phyloP scores from a whole-genome alignment of 1,284 basidiomycete genomes.

The Xerocomus minutiporus region DNA sequence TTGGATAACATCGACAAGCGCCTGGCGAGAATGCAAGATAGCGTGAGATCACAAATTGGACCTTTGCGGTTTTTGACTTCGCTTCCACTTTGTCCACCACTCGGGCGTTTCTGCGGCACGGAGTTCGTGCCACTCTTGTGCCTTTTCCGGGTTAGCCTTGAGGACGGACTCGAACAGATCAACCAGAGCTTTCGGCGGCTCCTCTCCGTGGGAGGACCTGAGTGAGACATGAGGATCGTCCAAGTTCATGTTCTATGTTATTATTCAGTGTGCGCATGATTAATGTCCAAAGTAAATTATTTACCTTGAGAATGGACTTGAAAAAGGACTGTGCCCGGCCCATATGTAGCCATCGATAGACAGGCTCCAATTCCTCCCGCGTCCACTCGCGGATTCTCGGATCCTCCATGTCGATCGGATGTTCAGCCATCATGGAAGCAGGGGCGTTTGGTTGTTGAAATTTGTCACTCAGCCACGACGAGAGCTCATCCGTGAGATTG shows the following conservation, averaged over 20 bases:
- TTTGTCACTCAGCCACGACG: slow-evolving; percentile 29
- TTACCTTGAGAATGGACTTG: slow-evolving; percentile 28
- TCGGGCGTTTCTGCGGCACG: slow-evolving; percentile 23
- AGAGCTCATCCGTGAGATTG: slow-evolving; percentile 19
- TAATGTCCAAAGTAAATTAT: neutral
- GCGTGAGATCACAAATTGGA: slow-evolving; percentile 4
- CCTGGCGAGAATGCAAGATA: neutral
- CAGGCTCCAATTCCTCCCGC: slow-evolving; percentile 27
- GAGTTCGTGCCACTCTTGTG: slow-evolving; percentile 22
- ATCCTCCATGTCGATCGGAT: slow-evolving; percentile 35
- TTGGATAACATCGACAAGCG: slow-evolving; percentile 1
- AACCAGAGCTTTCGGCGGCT: slow-evolving; percentile 15
- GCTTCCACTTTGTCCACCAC: slow-evolving; percentile 32
- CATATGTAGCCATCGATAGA: slow-evolving; percentile 25
- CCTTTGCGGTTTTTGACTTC: slow-evolving; percentile 16
- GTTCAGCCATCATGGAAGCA: slow-evolving; percentile 10
- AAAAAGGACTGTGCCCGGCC: slow-evolving; percentile 19
- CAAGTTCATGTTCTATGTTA: slow-evolving; percentile 18
- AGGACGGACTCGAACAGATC: slow-evolving; percentile 27
- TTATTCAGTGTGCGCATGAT: slow-evolving; percentile 3
- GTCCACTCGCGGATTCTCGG: slow-evolving; percentile 36
- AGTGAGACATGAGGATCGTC: slow-evolving; percentile 16
- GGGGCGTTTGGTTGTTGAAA: slow-evolving; percentile 23
- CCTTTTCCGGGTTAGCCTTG: slow-evolving; percentile 24
- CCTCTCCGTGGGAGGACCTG: slow-evolving; percentile 6